phyloP scores from a whole-genome alignment of 2,329 filamentous ascomycete species.

The Ophiosphaerella narmari region DNA sequence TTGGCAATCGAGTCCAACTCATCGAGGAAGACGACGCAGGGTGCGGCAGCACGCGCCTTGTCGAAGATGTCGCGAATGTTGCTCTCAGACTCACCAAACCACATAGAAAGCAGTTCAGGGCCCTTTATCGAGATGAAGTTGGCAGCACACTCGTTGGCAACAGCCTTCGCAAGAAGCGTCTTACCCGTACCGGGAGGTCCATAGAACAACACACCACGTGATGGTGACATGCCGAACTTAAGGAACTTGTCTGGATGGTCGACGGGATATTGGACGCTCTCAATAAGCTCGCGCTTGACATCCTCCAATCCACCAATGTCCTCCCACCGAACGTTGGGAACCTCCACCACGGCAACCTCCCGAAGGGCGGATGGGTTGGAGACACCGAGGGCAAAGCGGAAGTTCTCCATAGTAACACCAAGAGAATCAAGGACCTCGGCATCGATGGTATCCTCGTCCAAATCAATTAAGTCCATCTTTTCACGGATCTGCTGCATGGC shows the following conservation, averaged over 20 bases:
- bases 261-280: slow-evolving; percentile 98
- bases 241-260: slow-evolving; percentile 99
- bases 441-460: slow-evolving; percentile 98
- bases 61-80: slow-evolving; percentile 99
- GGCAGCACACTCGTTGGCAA: slow-evolving; percentile 98
- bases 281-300: slow-evolving; percentile 99
- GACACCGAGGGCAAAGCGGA: slow-evolving; percentile 96
- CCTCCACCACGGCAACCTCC: slow-evolving; percentile 98
- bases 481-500: slow-evolving; percentile 99
- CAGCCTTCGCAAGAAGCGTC: slow-evolving; percentile 98
- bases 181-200: slow-evolving; percentile 99
- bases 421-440: slow-evolving; percentile 97
- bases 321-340: slow-evolving; percentile 99
- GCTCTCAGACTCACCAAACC: slow-evolving; percentile 99
- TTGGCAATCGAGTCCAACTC: slow-evolving; percentile 99
- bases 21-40: slow-evolving; percentile 98
- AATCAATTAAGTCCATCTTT: slow-evolving; percentile 99
- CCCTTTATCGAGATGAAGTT: slow-evolving; percentile 99
- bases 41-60: slow-evolving; percentile 96
- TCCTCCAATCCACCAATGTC: slow-evolving; percentile 98
- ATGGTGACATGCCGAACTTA: slow-evolving; percentile 98
- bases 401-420: slow-evolving; percentile 99
- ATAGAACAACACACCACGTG: slow-evolving; percentile 97
- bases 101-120: slow-evolving; percentile 97
- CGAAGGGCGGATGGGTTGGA: slow-evolving; percentile 98